These are phyloP conservation scores for Pseudocercospora eumusae DNA, from an alignment of 2,329 filamentous ascomycete genomes.

Conservation along the genomic window DNA sequence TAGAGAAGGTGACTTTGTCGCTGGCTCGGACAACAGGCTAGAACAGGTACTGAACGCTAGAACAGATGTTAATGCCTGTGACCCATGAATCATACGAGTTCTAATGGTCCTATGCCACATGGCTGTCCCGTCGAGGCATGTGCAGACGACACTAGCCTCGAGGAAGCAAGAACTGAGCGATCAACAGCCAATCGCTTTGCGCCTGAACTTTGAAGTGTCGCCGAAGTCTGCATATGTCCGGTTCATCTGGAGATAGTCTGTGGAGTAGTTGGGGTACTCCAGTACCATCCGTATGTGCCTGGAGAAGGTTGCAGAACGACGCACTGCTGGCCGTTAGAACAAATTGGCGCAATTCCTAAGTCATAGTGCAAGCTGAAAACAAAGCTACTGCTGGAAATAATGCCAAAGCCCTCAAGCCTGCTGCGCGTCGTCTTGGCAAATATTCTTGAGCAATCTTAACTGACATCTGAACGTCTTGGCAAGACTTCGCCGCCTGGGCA, in stretches of 20 bases:
- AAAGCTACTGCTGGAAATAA: background rate
- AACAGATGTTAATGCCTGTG: no score
- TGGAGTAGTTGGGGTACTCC: background rate
- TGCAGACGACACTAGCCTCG: background rate
- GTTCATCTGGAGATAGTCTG: background rate
- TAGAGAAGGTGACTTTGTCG: background rate
- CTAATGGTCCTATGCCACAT: background rate
- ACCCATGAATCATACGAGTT: no score
- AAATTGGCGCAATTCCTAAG: background rate
- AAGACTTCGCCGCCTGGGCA: background rate
- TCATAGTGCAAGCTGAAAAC: background rate
- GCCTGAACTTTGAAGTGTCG: no score
- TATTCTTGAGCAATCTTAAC: background rate
- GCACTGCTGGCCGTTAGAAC: background rate
- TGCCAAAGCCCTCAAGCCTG: background rate
- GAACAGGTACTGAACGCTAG: background rate
- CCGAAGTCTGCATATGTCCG: no score
- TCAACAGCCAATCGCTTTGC: background rate
- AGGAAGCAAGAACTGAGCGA: background rate
- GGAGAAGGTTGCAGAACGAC: background rate
- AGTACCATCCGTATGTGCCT: background rate
- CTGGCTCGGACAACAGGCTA: background rate
- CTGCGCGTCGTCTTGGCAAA: background rate
- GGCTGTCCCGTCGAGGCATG: background rate
- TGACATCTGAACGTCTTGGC: background rate